Conservation (phyloP, 225 moss, liverwort and hornwort species). For the Rhytidiadelphus loreus region DNA sequence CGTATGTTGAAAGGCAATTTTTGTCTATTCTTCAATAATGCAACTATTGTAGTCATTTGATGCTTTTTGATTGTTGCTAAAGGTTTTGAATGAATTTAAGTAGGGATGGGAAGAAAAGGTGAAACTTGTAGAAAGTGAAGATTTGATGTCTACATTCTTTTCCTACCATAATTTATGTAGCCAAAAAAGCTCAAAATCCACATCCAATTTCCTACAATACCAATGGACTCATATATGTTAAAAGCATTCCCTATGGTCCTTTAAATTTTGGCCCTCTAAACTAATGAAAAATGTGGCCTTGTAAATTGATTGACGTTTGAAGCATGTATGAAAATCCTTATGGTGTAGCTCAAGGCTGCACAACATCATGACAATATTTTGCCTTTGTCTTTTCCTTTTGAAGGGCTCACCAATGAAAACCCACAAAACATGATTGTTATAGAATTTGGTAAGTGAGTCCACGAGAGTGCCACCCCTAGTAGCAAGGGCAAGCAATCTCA, state of each 20-base stretch:
- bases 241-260: background rate
- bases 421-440: fast-evolving
- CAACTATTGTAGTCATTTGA: fast-evolving
- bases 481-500: background rate
- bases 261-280: background rate
- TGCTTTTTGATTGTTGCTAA: background rate
- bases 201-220: fast-evolving
- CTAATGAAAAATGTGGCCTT: background rate
- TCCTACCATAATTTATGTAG: background rate
- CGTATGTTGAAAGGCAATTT: background rate
- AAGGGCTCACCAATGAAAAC: background rate
- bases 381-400: background rate
- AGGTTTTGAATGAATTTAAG: background rate
- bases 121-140: background rate
- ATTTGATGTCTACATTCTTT: background rate
- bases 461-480: fast-evolving
- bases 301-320: background rate
- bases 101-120: fast-evolving
- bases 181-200: background rate
- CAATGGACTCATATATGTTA: too few species aligned
- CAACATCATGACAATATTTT: background rate
- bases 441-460: fast-evolving
- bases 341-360: fast-evolving
- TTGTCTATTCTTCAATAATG: background rate
- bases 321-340: background rate